Percentiles rank a stretch among this genome's conserved stretches.
These are phyloP conservation scores for Tolypocladium nubicola DNA, from an alignment of 2,329 filamentous ascomycete genomes.

Conservation along the genomic window DNA sequence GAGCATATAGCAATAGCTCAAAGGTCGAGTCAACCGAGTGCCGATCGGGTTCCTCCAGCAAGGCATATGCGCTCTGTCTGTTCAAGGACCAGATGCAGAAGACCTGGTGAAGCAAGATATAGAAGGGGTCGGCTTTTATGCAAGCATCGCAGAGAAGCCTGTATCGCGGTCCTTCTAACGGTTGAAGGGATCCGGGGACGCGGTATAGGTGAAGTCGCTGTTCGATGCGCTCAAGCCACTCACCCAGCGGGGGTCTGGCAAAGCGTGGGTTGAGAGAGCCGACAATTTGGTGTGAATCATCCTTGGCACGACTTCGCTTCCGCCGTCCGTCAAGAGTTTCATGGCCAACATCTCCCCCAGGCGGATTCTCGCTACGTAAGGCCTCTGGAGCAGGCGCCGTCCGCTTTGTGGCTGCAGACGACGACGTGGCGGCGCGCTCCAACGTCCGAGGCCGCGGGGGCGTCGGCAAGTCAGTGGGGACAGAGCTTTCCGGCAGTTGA, in stretches of 20 bases:
- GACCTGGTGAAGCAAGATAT: slow-evolving; percentile 54
- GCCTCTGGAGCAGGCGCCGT: neutral
- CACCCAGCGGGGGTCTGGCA: neutral
- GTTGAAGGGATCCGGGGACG: slow-evolving; percentile 9
- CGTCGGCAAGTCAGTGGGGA: neutral
- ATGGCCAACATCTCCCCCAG: neutral
- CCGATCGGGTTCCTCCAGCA: slow-evolving; percentile 6
- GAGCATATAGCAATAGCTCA: slow-evolving; percentile 6
- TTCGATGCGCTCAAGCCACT: neutral
- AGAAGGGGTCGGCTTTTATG: slow-evolving; percentile 45
- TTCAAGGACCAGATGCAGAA: slow-evolving; percentile 45
- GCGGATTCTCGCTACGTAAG: neutral
- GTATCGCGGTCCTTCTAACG: slow-evolving; percentile 36
- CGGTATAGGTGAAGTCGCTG: neutral
- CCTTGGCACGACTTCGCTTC: neutral
- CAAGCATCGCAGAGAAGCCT: slow-evolving; percentile 49
- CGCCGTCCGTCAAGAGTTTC: neutral
- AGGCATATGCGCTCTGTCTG: slow-evolving; percentile 20
- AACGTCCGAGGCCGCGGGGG: neutral
- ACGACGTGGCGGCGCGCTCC: neutral
- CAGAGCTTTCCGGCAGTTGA: neutral
- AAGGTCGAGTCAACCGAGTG: slow-evolving; percentile 12
- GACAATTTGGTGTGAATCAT: neutral
- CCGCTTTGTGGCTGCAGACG: neutral
- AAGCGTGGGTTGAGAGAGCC: too few species aligned